phyloP scores from a whole-genome alignment of 371 early-diverging fungal genomes.

The Phascolomyces articulosus region DNA sequence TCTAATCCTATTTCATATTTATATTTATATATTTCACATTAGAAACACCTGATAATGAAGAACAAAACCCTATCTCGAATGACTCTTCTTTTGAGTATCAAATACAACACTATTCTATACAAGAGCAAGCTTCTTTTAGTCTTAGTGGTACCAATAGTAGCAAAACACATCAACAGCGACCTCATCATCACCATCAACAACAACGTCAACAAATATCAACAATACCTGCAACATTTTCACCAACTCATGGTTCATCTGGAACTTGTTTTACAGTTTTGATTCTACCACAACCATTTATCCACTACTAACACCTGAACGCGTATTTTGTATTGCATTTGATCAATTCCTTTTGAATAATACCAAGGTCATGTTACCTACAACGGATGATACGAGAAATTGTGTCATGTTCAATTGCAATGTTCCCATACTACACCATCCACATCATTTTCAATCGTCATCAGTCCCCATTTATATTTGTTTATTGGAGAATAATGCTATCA shows the following conservation, averaged over 20 bases:
- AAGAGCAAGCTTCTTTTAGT: too few relatives aligned
- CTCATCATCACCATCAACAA: neutral
- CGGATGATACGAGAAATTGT: neutral
- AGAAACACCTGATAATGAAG: too few relatives aligned
- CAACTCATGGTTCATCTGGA: neutral
- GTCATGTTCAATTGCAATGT: neutral
- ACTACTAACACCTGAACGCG: neutral
- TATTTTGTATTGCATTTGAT: conserved; percentile 1
- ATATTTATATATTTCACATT: too few relatives aligned
- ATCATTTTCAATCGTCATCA: neutral
- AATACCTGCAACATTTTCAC: neutral
- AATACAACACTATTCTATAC: too few relatives aligned
- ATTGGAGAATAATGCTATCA: neutral
- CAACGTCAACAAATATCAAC: neutral
- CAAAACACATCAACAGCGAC: too few relatives aligned
- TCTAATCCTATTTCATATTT: too few relatives aligned
- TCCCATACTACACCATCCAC: neutral
- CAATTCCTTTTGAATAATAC: neutral
- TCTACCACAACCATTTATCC: neutral
- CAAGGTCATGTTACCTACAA: neutral
- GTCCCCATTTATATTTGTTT: neutral
- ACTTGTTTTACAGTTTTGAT: neutral
- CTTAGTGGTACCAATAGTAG: too few relatives aligned
- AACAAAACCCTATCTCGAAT: too few relatives aligned
- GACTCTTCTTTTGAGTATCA: too few relatives aligned